Conservation (phyloP, 345 rosid genomes). For the Salix udensis region DNA sequence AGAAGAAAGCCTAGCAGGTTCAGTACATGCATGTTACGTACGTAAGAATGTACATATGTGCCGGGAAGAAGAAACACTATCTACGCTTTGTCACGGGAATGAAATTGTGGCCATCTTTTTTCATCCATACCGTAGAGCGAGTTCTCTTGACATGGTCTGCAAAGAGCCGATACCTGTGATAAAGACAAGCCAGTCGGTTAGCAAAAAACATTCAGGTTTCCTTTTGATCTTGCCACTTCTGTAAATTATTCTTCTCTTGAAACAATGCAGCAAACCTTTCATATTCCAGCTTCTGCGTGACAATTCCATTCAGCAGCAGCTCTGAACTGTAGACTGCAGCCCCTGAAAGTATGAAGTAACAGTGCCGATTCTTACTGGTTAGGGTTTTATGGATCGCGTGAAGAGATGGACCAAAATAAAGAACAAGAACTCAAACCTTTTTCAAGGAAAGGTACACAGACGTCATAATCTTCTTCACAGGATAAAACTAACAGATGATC, state of each 20-base stretch:
- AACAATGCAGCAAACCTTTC: constrained; percentile 55
- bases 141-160: constrained; percentile 63
- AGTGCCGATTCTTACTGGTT: neutral
- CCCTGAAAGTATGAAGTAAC: constrained; percentile 40
- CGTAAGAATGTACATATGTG: neutral
- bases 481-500: constrained; percentile 72
- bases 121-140: constrained; percentile 70
- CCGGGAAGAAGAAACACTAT: neutral
- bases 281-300: constrained; percentile 75
- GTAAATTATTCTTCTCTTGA: neutral
- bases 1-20: neutral
- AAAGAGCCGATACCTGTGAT: constrained; percentile 66
- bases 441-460: constrained; percentile 64
- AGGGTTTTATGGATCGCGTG: neutral
- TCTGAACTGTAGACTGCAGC: constrained; percentile 76
- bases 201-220: neutral
- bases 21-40: neutral
- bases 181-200: neutral
- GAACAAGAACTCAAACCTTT: constrained; percentile 42
- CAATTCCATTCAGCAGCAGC: constrained; percentile 79
- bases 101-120: constrained; percentile 44
- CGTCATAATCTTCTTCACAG: constrained; percentile 66
- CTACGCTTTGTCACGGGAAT: constrained; percentile 36
- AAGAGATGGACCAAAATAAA: neutral
- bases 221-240: neutral